Evolutionary conservation across 2,329 filamentous ascomycete species (phyloP).

Genomic region (Fusarium stilboides): DNA sequence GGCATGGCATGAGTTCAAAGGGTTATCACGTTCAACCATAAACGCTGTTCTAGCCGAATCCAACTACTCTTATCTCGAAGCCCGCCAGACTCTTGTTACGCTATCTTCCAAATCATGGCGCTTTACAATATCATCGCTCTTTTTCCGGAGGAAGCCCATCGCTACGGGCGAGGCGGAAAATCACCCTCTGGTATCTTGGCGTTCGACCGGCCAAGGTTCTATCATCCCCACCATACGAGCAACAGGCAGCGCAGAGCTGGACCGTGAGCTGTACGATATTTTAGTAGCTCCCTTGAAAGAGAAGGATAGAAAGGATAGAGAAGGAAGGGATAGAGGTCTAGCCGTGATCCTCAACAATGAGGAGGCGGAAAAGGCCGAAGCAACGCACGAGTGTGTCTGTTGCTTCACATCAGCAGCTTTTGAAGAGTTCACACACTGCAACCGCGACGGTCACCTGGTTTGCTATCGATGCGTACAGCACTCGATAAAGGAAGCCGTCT

Average conservation of each 20-base stretch:
- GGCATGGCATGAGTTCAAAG: conserved; percentile 82
- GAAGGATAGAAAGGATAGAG: conserved; percentile 60
- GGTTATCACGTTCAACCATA: conserved; percentile 80
- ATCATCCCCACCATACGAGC: conserved; percentile 73
- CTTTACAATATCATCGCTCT: conserved; percentile 79
- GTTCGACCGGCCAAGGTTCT: conserved; percentile 68
- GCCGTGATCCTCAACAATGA: conserved; percentile 69
- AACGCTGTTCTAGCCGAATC: conserved; percentile 84
- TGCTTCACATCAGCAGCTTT: conserved; percentile 81
- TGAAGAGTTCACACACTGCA: conserved; percentile 82
- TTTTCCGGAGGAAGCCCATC: conserved; percentile 74
- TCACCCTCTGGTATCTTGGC: conserved; percentile 76
- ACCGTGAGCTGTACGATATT: conserved; percentile 72
- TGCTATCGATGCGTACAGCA: conserved; percentile 88
- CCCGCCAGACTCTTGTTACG: conserved; percentile 77
- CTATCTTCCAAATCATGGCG: conserved; percentile 84
- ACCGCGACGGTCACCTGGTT: conserved; percentile 77
- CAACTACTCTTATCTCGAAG: conserved; percentile 83
- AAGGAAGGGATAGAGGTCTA: conserved; percentile 67
- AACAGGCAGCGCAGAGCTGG: conserved; percentile 76
- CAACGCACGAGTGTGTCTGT: conserved; percentile 80
- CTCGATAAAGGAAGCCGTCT: conserved; percentile 88
- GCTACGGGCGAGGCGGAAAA: conserved; percentile 68
- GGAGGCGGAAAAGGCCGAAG: conserved; percentile 71
- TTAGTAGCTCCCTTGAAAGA: conserved; percentile 69